A percentile compares a stretch with the other conserved stretches of the same genome.
Conservation (phyloP, 2,329 filamentous ascomycete genomes). For the Stagonosporopsis vannaccii region DNA sequence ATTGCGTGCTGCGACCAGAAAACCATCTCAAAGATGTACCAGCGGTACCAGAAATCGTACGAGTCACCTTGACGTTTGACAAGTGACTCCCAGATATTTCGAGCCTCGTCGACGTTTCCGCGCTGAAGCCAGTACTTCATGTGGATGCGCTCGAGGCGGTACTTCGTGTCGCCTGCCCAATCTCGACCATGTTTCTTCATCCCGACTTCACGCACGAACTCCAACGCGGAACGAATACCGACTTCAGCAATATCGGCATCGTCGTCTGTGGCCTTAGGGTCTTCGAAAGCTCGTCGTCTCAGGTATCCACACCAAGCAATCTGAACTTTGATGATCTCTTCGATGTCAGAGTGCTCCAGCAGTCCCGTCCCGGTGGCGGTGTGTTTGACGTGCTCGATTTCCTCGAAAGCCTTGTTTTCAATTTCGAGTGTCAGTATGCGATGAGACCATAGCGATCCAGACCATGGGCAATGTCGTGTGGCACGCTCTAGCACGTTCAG, state of each 20-base stretch:
- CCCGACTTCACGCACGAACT: constrained; percentile 80
- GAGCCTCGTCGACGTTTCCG: constrained; percentile 76
- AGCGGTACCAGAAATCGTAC: constrained; percentile 93
- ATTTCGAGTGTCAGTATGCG: constrained; percentile 86
- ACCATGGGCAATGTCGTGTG: constrained; percentile 92
- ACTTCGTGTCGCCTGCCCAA: constrained; percentile 83
- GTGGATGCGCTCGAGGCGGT: constrained; percentile 87
- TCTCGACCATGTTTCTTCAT: constrained; percentile 77
- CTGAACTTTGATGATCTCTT: constrained; percentile 88
- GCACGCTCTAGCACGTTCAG: constrained; percentile 80
- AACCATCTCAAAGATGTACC: constrained; percentile 91
- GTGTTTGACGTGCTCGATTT: constrained; percentile 90
- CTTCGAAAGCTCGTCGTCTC: constrained; percentile 80
- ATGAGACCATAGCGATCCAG: constrained; percentile 87
- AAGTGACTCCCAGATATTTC: constrained; percentile 78
- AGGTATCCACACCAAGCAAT: constrained; percentile 95
- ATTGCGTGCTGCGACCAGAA: constrained; percentile 67
- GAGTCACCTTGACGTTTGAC: constrained; percentile 74
- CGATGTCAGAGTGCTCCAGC: constrained; percentile 84
- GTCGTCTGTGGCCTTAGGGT: constrained; percentile 74
- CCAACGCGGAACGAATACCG: constrained; percentile 82
- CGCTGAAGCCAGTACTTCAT: constrained; percentile 92
- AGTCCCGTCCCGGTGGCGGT: constrained; percentile 85
- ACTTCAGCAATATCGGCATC: constrained; percentile 88
- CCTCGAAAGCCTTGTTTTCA: constrained; percentile 75